These are phyloP conservation scores for Cryptococcus floricola DNA, from an alignment of 1,284 basidiomycete species.

Conservation along the genomic window DNA sequence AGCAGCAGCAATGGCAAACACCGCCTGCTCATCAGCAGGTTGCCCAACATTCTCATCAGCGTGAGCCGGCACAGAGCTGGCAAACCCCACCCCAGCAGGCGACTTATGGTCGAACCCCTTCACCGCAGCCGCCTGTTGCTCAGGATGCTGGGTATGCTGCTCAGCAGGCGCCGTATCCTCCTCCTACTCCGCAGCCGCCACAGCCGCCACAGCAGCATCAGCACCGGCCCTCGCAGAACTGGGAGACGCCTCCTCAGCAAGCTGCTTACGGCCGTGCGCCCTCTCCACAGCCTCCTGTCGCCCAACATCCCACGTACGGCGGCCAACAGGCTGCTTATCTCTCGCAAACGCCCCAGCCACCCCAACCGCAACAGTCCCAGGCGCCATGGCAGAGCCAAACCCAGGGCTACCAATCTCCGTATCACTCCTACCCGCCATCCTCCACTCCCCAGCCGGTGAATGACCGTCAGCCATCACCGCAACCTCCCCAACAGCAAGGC, in stretches of 20 bases:
- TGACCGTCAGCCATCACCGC: not conserved
- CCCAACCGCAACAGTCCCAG: not conserved
- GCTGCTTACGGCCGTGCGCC: too few relatives aligned
- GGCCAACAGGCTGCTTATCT: too few relatives aligned
- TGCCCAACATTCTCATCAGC: not conserved
- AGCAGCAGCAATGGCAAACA: not conserved
- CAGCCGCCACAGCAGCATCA: not conserved
- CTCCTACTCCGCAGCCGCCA: not conserved
- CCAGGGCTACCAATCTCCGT: too few relatives aligned
- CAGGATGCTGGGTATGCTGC: too few relatives aligned
- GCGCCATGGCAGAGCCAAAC: not conserved
- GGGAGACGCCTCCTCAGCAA: not conserved
- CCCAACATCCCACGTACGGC: too few relatives aligned
- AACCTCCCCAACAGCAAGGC: not conserved
- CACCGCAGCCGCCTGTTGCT: not conserved
- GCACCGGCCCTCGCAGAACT: not conserved
- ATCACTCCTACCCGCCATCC: too few relatives aligned
- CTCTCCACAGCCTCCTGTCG: too few relatives aligned
- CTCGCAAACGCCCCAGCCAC: not conserved
- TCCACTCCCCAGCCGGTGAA: too few relatives aligned
- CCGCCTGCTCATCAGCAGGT: not conserved
- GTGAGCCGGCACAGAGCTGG: not conserved
- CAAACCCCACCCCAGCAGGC: slow-evolving; percentile 3
- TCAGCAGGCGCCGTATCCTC: too few relatives aligned
- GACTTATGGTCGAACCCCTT: slow-evolving; percentile 4